Evolutionary conservation across 2,329 filamentous ascomycete species (phyloP).

Genomic region (Aspergillus sp.): DNA sequence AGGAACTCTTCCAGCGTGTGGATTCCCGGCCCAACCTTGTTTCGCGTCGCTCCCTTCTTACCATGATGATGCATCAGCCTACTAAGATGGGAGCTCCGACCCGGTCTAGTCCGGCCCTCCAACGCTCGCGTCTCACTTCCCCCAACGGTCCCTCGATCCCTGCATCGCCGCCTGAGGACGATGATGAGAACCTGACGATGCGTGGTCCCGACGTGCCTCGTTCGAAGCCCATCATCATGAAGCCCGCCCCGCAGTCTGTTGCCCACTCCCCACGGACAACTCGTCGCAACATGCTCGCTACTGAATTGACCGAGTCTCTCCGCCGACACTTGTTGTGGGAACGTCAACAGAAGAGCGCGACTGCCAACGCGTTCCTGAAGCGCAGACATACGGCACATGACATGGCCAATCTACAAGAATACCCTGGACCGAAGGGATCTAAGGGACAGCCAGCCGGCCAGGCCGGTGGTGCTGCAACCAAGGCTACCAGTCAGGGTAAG

Average conservation of each 20-base stretch:
- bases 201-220: constrained; percentile 65
- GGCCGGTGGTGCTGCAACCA: constrained; percentile 20
- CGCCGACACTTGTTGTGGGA: constrained; percentile 92
- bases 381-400: constrained; percentile 88
- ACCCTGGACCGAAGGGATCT: constrained; percentile 66
- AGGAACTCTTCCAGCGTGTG: constrained; percentile 82
- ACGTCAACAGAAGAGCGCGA: constrained; percentile 88
- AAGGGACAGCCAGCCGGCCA: constrained; percentile 23
- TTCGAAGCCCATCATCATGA: constrained; percentile 79
- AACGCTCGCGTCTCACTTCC: constrained; percentile 62
- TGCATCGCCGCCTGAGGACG: constrained; percentile 59
- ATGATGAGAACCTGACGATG: constrained; percentile 64
- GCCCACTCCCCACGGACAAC: constrained; percentile 90
- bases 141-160: constrained; percentile 69
- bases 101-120: constrained; percentile 47
- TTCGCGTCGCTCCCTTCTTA: constrained; percentile 85
- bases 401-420: constrained; percentile 82
- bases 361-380: constrained; percentile 84
- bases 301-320: constrained; percentile 89
- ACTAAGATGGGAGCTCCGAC: constrained; percentile 66
- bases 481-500: constrained; percentile 52
- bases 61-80: constrained; percentile 83
- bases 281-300: constrained; percentile 90
- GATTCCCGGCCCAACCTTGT: constrained; percentile 83
- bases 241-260: constrained; percentile 67